These are phyloP conservation scores for Eimeria mitis DNA, from an alignment of 169 alveolate genomes.

Conservation along the genomic window DNA sequence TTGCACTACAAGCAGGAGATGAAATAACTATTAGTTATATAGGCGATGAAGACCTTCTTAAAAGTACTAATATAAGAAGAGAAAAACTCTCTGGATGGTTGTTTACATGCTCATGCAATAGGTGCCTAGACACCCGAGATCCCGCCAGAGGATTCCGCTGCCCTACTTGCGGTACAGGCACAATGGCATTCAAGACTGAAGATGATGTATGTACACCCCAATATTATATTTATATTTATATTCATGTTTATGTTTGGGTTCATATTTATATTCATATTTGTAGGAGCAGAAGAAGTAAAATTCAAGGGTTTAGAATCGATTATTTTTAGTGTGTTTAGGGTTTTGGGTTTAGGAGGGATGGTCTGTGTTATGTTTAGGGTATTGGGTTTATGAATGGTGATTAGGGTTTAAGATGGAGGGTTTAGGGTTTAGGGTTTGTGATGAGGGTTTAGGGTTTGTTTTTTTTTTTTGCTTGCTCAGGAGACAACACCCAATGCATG, in stretches of 20 bases:
- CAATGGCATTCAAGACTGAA: conserved; percentile 70
- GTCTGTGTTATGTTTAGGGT: too few species aligned
- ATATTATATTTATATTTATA: too few species aligned
- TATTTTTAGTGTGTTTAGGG: not conserved
- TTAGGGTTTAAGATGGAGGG: too few species aligned
- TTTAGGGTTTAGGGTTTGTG: conserved; percentile 37
- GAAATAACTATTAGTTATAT: conserved; percentile 88
- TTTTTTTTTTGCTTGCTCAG: not conserved
- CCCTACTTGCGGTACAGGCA: conserved; percentile 86
- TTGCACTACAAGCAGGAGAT: conserved; percentile 84
- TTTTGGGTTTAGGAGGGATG: not conserved
- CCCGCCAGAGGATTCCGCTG: conserved; percentile 87
- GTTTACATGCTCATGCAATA: conserved; percentile 85
- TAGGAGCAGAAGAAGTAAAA: too few species aligned
- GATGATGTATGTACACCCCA: conserved; percentile 20
- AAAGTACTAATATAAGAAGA: conserved; percentile 83
- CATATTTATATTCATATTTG: too few species aligned
- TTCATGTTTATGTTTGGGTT: too few species aligned
- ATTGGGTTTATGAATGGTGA: not conserved
- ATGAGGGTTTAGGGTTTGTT: too few species aligned
- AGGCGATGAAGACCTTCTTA: conserved; percentile 88
- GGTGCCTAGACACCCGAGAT: conserved; percentile 84
- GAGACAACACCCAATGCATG: conserved; percentile 74
- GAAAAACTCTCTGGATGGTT: conserved; percentile 85
- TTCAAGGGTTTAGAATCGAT: too few species aligned